These are phyloP conservation scores for Kwoniella sp. DNA, from an alignment of 768 basidiomycete genomes.

Conservation along the genomic window DNA sequence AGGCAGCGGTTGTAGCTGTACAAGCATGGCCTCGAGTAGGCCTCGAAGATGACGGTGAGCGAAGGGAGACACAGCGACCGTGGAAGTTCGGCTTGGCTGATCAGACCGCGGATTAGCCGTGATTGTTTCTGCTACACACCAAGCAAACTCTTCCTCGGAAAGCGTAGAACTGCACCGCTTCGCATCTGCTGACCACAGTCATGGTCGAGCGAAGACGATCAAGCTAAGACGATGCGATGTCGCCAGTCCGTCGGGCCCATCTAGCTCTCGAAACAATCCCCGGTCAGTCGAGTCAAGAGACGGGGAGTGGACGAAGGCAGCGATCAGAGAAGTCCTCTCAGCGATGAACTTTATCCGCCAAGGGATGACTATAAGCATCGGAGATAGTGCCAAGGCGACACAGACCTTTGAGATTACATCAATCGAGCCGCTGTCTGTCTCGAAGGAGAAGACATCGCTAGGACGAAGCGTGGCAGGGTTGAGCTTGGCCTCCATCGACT, in stretches of 20 bases:
- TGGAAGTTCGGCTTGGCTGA: too few species aligned
- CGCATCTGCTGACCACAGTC: not conserved
- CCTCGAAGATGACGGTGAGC: constrained; percentile 33
- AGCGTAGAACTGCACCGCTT: not conserved
- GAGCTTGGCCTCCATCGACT: not conserved
- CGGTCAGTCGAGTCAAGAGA: constrained; percentile 20
- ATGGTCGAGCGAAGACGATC: too few species aligned
- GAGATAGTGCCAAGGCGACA: constrained; percentile 10
- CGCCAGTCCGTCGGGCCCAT: not conserved
- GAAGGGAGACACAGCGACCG: too few species aligned
- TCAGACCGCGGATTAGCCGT: not conserved
- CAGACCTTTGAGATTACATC: constrained; percentile 8
- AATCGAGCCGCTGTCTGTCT: constrained; percentile 13
- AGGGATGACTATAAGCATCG: constrained; percentile 9
- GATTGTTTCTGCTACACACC: not conserved
- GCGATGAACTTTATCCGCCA: constrained; percentile 23
- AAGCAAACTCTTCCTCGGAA: not conserved
- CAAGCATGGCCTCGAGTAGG: constrained; percentile 44
- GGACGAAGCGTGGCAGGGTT: not conserved
- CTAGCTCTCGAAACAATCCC: not conserved
- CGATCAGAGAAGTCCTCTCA: constrained; percentile 36
- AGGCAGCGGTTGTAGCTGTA: constrained; percentile 5
- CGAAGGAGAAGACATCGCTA: too few species aligned
- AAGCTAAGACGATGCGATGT: too few species aligned
- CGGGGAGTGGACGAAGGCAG: constrained; percentile 28